These are phyloP conservation scores for Brettanomyces nanus DNA, from an alignment of 805 yeast species.

Conservation along the genomic window DNA sequence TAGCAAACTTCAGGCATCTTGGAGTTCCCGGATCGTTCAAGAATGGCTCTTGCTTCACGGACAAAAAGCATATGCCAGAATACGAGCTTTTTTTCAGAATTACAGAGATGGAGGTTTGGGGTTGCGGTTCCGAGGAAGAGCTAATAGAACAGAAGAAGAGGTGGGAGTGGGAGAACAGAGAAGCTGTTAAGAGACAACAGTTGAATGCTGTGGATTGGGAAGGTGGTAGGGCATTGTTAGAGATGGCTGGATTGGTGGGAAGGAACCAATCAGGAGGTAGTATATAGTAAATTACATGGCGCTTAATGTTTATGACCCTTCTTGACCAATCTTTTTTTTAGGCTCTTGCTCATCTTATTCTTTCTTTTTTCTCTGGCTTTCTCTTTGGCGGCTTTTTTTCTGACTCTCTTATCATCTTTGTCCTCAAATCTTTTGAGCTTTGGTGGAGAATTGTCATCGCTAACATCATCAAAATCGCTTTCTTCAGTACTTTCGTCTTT, in stretches of 20 bases:
- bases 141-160: slow-evolving; percentile 64
- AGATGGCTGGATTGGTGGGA: slow-evolving; percentile 66
- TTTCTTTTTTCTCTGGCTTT: slow-evolving; percentile 73
- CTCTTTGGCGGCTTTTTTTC: slow-evolving; percentile 71
- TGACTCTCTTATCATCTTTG: slow-evolving; percentile 64
- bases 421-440: slow-evolving; percentile 77
- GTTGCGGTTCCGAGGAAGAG: slow-evolving; percentile 75
- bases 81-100: slow-evolving; percentile 68
- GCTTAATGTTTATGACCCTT: slow-evolving; percentile 25
- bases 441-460: slow-evolving; percentile 26
- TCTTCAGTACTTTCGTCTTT: slow-evolving; percentile 19
- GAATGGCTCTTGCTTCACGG: slow-evolving; percentile 26
- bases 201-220: slow-evolving; percentile 59
- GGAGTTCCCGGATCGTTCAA: slow-evolving; percentile 45
- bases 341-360: slow-evolving; percentile 73
- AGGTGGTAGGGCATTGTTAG: slow-evolving; percentile 80
- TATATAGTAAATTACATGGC: slow-evolving; percentile 19
- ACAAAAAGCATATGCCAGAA: slow-evolving; percentile 23
- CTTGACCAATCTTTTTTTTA: slow-evolving; percentile 68
- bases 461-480: slow-evolving; percentile 12
- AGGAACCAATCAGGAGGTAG: slow-evolving; percentile 41
- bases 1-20: slow-evolving; percentile 67
- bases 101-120: slow-evolving; percentile 84
- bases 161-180: slow-evolving; percentile 91
- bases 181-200: slow-evolving; percentile 69